Base-by-base conservation (phyloP, 805 yeast species). In the Danielozyma ontarioensis region DNA sequence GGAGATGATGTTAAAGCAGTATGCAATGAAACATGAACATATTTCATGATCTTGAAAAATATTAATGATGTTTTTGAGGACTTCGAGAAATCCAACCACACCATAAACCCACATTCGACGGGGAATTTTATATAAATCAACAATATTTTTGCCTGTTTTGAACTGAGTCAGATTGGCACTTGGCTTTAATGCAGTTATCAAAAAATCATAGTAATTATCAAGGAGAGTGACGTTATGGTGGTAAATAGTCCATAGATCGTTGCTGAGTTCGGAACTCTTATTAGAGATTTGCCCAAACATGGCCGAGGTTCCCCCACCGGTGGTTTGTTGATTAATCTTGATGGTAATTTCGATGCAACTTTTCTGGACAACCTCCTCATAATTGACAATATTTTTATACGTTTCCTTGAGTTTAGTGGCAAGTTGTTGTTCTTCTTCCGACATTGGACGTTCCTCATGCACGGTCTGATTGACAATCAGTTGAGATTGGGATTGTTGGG, bases 81-180 rank as follows among this genome's bases (percentile, higher is more conserved):
- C 87, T 52, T 83, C 93, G 31, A 83, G 57, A 45, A 83, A 82
- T 13, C 89, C 85, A 12, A 83, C 89, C 11, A 85, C 78, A 17
- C 94, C 94, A 53, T 83, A 83, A 6, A 84, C 89, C 93, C 93
- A 84, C 66, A 84, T 68, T 45, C 93, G 64, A 46, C 90, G 68
- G 23, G 85, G 84, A 27, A 84, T 82, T 53, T 87, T 77, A 53
- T 84, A 83, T 26, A 82, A 74, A 42, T 80, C 82, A 5, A 84
- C 84, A 30, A 84, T 76, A 44, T 83, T 85, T 50, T 77, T 78
- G 2, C 93, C 93, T 3, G 88, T 78, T 50, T 77, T 80, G 22
- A 83, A 80, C 36, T 63, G 67, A 12, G 64, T 60, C 29, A 62
- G 61, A 39, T 62, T 64, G 3, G 76, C 64, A 4, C 70, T 55